Base-by-base conservation (phyloP, 352 stramenopile genomes). In the Phytophthora pseudosyringae region DNA sequence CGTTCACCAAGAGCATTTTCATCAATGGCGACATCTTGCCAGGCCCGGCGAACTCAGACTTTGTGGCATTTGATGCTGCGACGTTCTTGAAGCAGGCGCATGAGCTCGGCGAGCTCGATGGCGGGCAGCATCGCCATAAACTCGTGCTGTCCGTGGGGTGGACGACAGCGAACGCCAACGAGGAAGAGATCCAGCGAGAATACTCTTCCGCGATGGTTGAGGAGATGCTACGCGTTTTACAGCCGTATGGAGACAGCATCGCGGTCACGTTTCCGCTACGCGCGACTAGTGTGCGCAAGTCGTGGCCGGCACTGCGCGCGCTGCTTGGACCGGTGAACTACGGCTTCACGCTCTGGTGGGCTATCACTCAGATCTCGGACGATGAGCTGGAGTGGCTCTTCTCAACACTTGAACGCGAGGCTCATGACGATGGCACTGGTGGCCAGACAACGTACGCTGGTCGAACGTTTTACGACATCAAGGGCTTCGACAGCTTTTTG, bases 381-480 rank as follows among this genome's bases (percentile, higher is more conserved):
- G 59, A 76, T 5, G 75, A 89, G 40, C 61, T 89, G 31, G 79
- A 88, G 46, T 92, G 83, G 83, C 53, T 92, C 1, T 90, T 79
- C 41, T 52, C 53, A 16, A 85, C 67, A 13, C 64, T 91, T n/a
- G 83, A 90, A 65, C 52, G 69, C 26, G 53, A 71, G 13, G 41
- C 10, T 29, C 40, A 75, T 26, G 32, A 32, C 4, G 49, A 64
- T 32, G 13, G 18, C 32, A 33, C 55, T 18, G 45, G 38, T 4
- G 32, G 12, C 7, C n/a, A 38, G 10, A 33, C 7, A 33, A 66
- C 1, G 5, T 80, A 82, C 50, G 64, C 72, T 0, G 55, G 64
- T 49, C 73, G 81, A 40, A 89, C 83, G 8, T 92, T 88, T 53
- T 92, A 92, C 71, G 83, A 92, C 44, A 89, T 92, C 35, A 60